Evolutionary conservation across 2,329 filamentous ascomycete species (phyloP).

Genomic region (Fonsecaea monophora): DNA sequence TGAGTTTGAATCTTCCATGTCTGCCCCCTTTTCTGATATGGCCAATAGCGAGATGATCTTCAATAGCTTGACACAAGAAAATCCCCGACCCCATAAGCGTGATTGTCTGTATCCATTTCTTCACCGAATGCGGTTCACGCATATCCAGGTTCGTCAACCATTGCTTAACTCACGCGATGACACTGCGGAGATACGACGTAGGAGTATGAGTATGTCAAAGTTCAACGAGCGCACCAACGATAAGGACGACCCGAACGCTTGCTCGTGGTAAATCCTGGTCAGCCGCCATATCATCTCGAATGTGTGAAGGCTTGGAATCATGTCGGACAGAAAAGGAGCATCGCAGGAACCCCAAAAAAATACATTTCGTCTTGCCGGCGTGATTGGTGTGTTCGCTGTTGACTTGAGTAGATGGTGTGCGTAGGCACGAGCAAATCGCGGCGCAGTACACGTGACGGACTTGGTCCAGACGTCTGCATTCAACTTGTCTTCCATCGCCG

Average conservation of each 20-base stretch:
- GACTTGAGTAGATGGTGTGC: constrained; percentile 1
- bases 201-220: constrained; percentile 4
- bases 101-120: constrained; percentile 21
- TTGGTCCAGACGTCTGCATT: background rate
- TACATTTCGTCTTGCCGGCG: constrained; percentile 4
- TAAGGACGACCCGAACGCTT: background rate
- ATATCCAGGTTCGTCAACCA: constrained; percentile 11
- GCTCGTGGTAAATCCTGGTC: constrained; percentile 6
- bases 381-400: constrained; percentile 21
- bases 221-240: background rate
- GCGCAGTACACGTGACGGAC: constrained; percentile 17
- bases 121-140: constrained; percentile 2
- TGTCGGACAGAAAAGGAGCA: constrained; percentile 2
- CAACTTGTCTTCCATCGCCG: constrained; percentile 6
- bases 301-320: background rate
- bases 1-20: constrained; percentile 14
- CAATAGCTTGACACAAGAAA: constrained; percentile 24
- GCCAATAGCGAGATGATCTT: constrained; percentile 26
- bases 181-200: constrained; percentile 15
- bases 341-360: background rate
- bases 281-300: background rate
- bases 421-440: constrained; percentile 20
- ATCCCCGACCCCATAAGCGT: constrained; percentile 29
- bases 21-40: constrained; percentile 23
- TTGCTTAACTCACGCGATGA: constrained; percentile 4